Percentiles rank a stretch among this genome's conserved stretches.
These are phyloP conservation scores for Brassica cretica DNA, from an alignment of 345 rosid genomes.

Conservation along the genomic window DNA sequence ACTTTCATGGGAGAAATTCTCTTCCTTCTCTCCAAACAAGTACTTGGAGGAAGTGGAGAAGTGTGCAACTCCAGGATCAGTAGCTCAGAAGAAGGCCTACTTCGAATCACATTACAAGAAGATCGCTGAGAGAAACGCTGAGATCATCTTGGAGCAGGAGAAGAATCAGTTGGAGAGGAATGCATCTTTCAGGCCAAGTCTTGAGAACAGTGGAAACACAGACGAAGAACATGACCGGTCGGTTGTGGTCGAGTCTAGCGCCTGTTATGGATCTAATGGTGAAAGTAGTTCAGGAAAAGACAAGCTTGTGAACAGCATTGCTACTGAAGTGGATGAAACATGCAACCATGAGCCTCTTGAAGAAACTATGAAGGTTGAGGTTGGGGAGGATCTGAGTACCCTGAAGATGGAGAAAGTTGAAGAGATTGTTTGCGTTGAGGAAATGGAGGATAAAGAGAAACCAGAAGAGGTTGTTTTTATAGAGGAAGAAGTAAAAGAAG, in stretches of 20 bases:
- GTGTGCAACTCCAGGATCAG: constrained; percentile 94
- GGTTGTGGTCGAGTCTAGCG: constrained; percentile 30
- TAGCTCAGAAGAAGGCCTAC: constrained; percentile 89
- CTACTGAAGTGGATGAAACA: constrained; percentile 31
- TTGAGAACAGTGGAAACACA: background rate
- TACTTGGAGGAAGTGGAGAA: constrained; percentile 93
- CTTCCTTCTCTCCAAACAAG: constrained; percentile 86
- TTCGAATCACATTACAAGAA: constrained; percentile 97
- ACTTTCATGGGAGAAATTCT: constrained; percentile 90
- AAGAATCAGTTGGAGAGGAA: constrained; percentile 52
- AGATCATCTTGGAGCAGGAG: constrained; percentile 54
- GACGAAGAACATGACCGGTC: constrained; percentile 12
- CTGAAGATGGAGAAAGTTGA: constrained; percentile 36
- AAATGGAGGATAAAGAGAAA: constrained; percentile 25
- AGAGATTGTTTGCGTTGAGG: constrained; percentile 31
- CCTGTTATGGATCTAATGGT: constrained; percentile 15
- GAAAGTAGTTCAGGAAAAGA: constrained; percentile 38
- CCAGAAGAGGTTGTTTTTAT: constrained; percentile 24
- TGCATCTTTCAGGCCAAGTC: constrained; percentile 22
- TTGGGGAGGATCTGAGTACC: constrained; percentile 5
- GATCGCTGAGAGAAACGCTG: constrained; percentile 78
- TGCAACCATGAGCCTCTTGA: constrained; percentile 31
- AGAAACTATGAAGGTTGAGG: constrained; percentile 41
- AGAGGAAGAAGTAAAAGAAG: constrained; percentile 18
- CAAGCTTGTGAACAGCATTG: constrained; percentile 36